Percentiles rank a stretch among this genome's conserved stretches.
phyloP scores from a whole-genome alignment of 805 yeast species.

The Cyberlindnera meyerae region DNA sequence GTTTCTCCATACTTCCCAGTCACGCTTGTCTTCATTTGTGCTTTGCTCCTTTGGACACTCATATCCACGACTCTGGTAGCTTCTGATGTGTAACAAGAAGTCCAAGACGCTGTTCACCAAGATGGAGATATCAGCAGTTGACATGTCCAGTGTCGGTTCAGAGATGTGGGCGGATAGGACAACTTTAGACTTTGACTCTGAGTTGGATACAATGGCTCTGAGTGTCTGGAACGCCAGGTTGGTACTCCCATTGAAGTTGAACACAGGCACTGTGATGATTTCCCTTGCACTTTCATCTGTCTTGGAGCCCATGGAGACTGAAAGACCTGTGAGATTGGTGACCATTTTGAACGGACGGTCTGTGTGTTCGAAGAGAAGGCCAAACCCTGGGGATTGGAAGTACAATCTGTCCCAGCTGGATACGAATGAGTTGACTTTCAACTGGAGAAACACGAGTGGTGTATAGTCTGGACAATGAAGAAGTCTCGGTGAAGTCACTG shows the following conservation, averaged over 20 bases:
- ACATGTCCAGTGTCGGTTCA: conserved; percentile 41
- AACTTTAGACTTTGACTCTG: conserved; percentile 29
- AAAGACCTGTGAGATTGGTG: conserved; percentile 34
- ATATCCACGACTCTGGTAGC: too few species aligned
- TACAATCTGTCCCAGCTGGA: conserved; percentile 27
- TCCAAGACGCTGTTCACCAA: conserved; percentile 25
- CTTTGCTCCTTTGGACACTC: too few species aligned
- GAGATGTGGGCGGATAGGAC: conserved; percentile 36
- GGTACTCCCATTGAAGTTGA: conserved; percentile 34
- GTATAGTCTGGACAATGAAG: conserved; percentile 19
- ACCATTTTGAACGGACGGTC: conserved; percentile 41
- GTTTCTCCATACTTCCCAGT: conserved; percentile 14
- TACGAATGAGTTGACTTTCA: conserved; percentile 18
- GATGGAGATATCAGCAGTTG: conserved; percentile 35
- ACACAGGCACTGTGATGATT: conserved; percentile 17
- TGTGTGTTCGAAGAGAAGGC: conserved; percentile 33
- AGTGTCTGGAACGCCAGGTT: conserved; percentile 34
- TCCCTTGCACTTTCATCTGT: conserved; percentile 15
- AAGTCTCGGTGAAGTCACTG: conserved; percentile 17
- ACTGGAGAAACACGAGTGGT: conserved; percentile 21
- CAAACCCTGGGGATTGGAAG: conserved; percentile 42
- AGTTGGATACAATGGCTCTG: conserved; percentile 20
- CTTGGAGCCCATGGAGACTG: conserved; percentile 27
- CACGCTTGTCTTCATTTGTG: too few species aligned
- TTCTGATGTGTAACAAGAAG: conserved; percentile 11